A percentile compares a stretch with the other conserved stretches of the same genome.
phyloP scores from a whole-genome alignment of 192 early-diverging fungal species.

The Coemansia sp. region DNA sequence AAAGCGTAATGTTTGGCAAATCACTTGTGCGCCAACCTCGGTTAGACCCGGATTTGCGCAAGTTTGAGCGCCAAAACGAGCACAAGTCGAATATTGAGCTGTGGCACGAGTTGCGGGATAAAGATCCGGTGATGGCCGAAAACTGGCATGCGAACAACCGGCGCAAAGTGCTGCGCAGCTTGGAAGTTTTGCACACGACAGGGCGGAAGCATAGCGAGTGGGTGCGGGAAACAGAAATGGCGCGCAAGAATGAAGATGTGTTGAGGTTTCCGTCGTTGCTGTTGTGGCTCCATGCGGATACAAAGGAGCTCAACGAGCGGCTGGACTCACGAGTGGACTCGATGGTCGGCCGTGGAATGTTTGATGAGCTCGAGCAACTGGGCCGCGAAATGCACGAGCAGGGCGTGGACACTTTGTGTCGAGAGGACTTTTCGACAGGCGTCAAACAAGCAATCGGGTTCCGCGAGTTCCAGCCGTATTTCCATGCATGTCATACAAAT shows the following conservation, averaged over 20 bases:
- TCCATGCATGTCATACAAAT: conserved; percentile 30
- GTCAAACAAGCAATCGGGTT: conserved; percentile 64
- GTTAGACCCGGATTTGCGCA: background rate
- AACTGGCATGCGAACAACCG: conserved; percentile 89
- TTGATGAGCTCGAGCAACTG: conserved; percentile 50
- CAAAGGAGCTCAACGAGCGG: conserved; percentile 65
- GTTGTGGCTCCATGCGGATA: conserved; percentile 87
- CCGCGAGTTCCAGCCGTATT: conserved; percentile 82
- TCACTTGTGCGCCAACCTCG: conserved; percentile 54
- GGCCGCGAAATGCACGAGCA: conserved; percentile 21
- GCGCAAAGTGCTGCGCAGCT: conserved; percentile 79
- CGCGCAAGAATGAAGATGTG: conserved; percentile 44
- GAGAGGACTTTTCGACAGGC: conserved; percentile 15
- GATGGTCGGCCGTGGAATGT: conserved; percentile 76
- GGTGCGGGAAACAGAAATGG: conserved; percentile 66
- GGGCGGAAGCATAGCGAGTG: conserved; percentile 75
- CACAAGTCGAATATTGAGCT: conserved; percentile 57
- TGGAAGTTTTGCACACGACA: conserved; percentile 78
- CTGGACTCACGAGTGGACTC: conserved; percentile 80
- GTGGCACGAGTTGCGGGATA: conserved; percentile 63
- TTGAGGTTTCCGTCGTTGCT: conserved; percentile 69
- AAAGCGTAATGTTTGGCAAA: conserved; percentile 80
- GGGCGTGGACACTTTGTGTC: background rate
- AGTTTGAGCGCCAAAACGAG: conserved; percentile 19
- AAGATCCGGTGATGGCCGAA: conserved; percentile 85